Conservation (phyloP, 441 rosid species). For the Populus hybrid region DNA sequence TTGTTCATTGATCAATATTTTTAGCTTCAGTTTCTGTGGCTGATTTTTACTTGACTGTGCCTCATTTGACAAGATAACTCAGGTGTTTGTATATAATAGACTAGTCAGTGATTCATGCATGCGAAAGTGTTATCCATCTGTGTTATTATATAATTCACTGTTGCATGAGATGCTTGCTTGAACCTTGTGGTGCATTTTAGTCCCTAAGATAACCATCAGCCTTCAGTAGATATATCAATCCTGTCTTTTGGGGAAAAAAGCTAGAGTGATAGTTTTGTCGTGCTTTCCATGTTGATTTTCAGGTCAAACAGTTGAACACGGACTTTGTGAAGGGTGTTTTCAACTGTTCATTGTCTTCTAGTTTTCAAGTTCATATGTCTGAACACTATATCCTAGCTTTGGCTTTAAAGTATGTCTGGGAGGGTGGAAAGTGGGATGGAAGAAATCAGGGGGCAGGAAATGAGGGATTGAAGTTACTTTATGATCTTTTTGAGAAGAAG, state of each 20-base stretch:
- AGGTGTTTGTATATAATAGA: neutral
- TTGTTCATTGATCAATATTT: neutral
- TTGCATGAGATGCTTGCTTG: neutral
- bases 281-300: neutral
- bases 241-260: neutral
- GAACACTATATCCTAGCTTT: neutral
- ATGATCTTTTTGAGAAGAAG: neutral
- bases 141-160: neutral
- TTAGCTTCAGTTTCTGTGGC: neutral
- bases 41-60: neutral
- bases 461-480: neutral
- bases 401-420: neutral
- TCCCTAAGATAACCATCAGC: neutral
- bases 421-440: neutral
- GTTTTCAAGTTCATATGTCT: neutral
- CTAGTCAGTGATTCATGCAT: neutral
- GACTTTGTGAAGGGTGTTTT: neutral
- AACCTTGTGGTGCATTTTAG: neutral
- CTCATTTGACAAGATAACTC: neutral
- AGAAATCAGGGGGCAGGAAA: neutral
- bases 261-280: neutral
- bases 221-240: neutral
- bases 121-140: neutral
- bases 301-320: neutral
- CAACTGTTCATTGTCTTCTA: neutral